phyloP scores from a whole-genome alignment of 2,329 filamentous ascomycete species.

The Zymoseptoria pseudotritici region DNA sequence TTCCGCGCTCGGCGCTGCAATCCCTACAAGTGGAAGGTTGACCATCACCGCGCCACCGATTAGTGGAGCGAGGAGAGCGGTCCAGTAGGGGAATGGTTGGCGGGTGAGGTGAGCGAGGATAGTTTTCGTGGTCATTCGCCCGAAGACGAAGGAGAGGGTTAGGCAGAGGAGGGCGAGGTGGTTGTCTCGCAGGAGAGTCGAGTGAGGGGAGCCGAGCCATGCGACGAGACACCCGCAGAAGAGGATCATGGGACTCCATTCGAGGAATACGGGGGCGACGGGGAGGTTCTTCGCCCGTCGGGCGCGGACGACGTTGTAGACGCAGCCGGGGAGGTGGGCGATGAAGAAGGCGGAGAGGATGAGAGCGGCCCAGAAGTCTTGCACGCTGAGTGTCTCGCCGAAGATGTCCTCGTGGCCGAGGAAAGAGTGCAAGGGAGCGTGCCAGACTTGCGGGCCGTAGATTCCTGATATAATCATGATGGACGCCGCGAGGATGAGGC shows the following conservation, averaged over 20 bases:
- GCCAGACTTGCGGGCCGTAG: constrained; percentile 85
- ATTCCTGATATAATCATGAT: constrained; percentile 84
- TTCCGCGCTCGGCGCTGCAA: constrained; percentile 53
- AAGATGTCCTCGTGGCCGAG: constrained; percentile 53
- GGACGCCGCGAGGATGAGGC: constrained; percentile 75
- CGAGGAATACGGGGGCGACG: constrained; percentile 74
- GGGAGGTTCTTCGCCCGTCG: constrained; percentile 65
- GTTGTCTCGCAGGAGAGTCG: constrained; percentile 71
- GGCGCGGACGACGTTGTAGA: constrained; percentile 75
- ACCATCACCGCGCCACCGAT: constrained; percentile 75
- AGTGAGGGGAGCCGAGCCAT: constrained; percentile 89
- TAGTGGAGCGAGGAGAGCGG: constrained; percentile 78
- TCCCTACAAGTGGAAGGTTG: constrained; percentile 72
- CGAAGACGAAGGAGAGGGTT: constrained; percentile 94
- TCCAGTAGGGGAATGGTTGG: constrained; percentile 96
- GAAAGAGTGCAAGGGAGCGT: constrained; percentile 61
- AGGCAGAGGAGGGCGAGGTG: constrained; percentile 86
- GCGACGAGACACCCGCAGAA: constrained; percentile 67
- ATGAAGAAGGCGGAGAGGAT: constrained; percentile 41
- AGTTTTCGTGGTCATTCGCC: constrained; percentile 97
- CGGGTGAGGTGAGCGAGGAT: constrained; percentile 90
- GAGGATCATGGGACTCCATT: constrained; percentile 86
- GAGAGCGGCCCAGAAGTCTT: constrained; percentile 75
- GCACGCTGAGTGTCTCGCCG: constrained; percentile 66
- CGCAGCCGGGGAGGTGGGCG: constrained; percentile 77